Conservation (phyloP, 2,329 filamentous ascomycete genomes). For the Xylariaceae sp. region DNA sequence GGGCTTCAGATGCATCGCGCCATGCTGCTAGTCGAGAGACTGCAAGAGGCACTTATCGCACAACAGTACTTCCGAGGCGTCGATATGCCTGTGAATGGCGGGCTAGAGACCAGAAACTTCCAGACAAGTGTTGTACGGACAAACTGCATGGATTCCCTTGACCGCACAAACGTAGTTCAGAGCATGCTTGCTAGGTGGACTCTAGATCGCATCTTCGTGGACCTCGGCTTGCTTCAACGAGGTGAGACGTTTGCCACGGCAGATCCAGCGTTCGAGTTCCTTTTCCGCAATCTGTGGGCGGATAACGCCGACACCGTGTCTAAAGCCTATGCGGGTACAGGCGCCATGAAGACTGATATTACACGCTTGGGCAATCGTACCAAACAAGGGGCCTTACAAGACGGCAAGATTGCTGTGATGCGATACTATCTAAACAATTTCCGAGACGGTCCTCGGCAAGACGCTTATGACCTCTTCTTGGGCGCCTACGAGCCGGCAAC, state of each 20-base stretch:
- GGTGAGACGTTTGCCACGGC: constrained; percentile 72
- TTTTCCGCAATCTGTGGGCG: constrained; percentile 97
- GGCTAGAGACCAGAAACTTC: constrained; percentile 70
- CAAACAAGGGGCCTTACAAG: constrained; percentile 75
- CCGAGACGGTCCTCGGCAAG: constrained; percentile 84
- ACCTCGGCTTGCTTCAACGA: constrained; percentile 70
- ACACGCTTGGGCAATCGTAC: constrained; percentile 91
- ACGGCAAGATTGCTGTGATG: constrained; percentile 81
- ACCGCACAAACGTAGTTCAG: constrained; percentile 96
- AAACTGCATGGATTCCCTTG: constrained; percentile 99
- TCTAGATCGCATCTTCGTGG: constrained; percentile 80
- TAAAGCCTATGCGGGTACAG: constrained; percentile 87
- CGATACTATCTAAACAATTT: constrained; percentile 95
- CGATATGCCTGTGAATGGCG: constrained; percentile 72
- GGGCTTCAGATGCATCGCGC: constrained; percentile 90
- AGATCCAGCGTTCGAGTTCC: constrained; percentile 74
- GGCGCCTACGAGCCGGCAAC: constrained; percentile 75
- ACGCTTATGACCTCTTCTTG: constrained; percentile 91
- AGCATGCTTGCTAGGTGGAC: constrained; percentile 92
- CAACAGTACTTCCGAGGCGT: constrained; percentile 92
- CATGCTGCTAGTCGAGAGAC: constrained; percentile 74
- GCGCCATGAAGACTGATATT: constrained; percentile 96
- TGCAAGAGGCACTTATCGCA: constrained; percentile 67
- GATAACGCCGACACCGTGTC: constrained; percentile 97
- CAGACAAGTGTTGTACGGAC: constrained; percentile 92